Percentiles rank a stretch among this genome's conserved stretches.
Evolutionary conservation across 1,139 yeast species (phyloP).

Genomic region (Pichia sp.): DNA sequence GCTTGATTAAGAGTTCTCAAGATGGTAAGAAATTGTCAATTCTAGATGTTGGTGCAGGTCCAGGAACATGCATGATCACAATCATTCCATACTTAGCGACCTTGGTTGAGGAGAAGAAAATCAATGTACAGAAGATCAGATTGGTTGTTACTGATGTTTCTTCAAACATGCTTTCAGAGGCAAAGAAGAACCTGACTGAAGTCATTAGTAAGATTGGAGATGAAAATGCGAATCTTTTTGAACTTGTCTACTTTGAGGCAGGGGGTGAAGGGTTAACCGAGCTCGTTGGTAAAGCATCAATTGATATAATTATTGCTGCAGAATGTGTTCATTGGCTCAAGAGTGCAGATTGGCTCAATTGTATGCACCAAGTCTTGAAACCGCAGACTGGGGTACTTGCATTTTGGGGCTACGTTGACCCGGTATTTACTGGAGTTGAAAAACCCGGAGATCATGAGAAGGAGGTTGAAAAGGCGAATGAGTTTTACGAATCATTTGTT

Average conservation of each 20-base stretch:
- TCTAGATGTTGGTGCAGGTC: constrained; percentile 80
- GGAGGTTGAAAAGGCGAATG: constrained; percentile 32
- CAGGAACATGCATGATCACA: constrained; percentile 43
- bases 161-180: constrained; percentile 49
- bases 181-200: constrained; percentile 19
- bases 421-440: constrained; percentile 38
- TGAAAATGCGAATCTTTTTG: constrained; percentile 16
- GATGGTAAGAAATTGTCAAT: constrained; percentile 12
- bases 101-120: constrained; percentile 12
- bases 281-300: constrained; percentile 28
- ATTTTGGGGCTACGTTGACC: constrained; percentile 78
- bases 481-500: constrained; percentile 35
- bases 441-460: constrained; percentile 31
- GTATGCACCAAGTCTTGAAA: constrained; percentile 47
- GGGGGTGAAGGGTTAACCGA: constrained; percentile 33
- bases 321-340: constrained; percentile 82
- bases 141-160: constrained; percentile 71
- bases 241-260: constrained; percentile 25
- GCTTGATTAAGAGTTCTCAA: constrained; percentile 4
- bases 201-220: constrained; percentile 16
- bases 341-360: constrained; percentile 47
- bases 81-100: constrained; percentile 9
- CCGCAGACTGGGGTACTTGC: constrained; percentile 59
- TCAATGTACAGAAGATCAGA: constrained; percentile 34
- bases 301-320: constrained; percentile 67